Base-by-base conservation (phyloP, 208 protist genomes). In the Trypanosoma caninum region DNA sequence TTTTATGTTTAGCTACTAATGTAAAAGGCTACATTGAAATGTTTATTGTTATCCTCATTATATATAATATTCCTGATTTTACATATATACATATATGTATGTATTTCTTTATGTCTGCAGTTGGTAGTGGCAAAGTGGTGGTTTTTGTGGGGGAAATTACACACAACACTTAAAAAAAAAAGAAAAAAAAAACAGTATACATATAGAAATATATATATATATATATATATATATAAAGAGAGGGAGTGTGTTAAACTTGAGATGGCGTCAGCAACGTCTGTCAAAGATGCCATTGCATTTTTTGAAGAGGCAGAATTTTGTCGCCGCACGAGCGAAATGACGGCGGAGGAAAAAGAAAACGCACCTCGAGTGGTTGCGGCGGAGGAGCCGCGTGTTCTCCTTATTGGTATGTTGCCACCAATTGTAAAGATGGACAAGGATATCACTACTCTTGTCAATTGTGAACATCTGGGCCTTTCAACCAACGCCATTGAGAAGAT, bases 401-500 rank as follows among this genome's bases (percentile, higher is more conserved):
- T 97, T 2, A 92, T 94, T 46, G 87, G 89, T 40, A 74, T 91
- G 82, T 69, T 95, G 57, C 94, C 94, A 11, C 94, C 91, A 33
- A 97, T 97, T 59, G 74, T 80, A 9, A 97, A 97, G 74, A 97
- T 97, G 90, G 94, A 97, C 63, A 93, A 88, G 71, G 83, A 95
- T 18, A 88, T 97, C 37, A 54, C 72, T 2, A 83, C 73, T 27
- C 82, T 97, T 18, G 85, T 86, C 42, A 84, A 91, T 47, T 96
- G 89, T 69, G 87, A 84, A 57, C 82, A 97, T 51, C 85, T 98
- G 7, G 78, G 87, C 4, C 84, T 98, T 18, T 97, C 92, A 63
- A 97, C 93, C 0, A 98, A 98, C 69, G 67, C 72, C 37, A 98
- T 98, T 63, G 93, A 98, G 51, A 97, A 97, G 69, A 97, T 98